Evolutionary conservation across 352 stramenopile species (phyloP).

Genomic region (Thalassiosira exigua): DNA sequence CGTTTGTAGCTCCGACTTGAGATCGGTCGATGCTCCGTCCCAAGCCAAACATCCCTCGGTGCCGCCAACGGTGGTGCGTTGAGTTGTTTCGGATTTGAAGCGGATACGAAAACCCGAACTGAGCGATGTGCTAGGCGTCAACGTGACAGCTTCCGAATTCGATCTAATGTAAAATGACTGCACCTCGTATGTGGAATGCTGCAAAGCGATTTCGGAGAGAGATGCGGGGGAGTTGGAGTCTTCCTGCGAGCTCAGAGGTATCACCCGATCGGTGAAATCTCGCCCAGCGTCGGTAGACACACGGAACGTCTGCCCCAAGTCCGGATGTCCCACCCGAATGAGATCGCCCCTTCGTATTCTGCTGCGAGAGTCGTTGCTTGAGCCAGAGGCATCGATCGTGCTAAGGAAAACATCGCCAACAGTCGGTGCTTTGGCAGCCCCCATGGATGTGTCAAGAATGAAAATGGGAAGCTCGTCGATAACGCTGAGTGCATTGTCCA

Average conservation of each 20-base stretch:
- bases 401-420: constrained; percentile 68
- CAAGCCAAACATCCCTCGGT: constrained; percentile 78
- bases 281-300: constrained; percentile 68
- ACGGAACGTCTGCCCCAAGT: constrained; percentile 79
- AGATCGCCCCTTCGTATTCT: constrained; percentile 79
- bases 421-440: constrained; percentile 53
- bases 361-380: constrained; percentile 62
- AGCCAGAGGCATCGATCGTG: constrained; percentile 63
- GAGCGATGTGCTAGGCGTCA: constrained; percentile 61
- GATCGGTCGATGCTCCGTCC: constrained; percentile 62
- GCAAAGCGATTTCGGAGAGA: constrained; percentile 60
- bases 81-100: constrained; percentile 90
- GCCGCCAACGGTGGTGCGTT: constrained; percentile 84
- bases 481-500: constrained; percentile 31
- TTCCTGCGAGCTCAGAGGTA: constrained; percentile 60
- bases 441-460: constrained; percentile 74
- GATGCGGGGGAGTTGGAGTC: constrained; percentile 61
- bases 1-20: constrained; percentile 83
- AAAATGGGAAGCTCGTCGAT: constrained; percentile 74
- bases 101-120: constrained; percentile 89
- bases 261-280: constrained; percentile 54
- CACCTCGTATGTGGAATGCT: constrained; percentile 81
- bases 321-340: constrained; percentile 81
- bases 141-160: constrained; percentile 38
- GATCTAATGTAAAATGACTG: constrained; percentile 69